Base-by-base conservation (phyloP, 176 grass and related monocot genomes). In the Musa acuminata region DNA sequence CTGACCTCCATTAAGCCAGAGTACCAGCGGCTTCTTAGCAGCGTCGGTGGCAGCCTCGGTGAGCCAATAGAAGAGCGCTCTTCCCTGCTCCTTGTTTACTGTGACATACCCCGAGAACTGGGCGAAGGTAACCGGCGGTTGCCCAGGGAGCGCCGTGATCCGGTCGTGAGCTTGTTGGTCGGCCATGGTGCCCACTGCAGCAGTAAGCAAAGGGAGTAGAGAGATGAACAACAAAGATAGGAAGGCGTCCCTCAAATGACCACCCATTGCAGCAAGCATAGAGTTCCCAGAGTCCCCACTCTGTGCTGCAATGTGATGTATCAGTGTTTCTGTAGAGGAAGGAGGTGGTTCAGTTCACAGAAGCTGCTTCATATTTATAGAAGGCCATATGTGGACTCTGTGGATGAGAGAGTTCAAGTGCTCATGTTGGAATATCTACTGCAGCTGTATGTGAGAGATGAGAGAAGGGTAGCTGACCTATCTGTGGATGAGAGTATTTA, bases 41-140 rank as follows among this genome's bases (percentile, higher is more conserved):
- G 88, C 68, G 73, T 71, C 81, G 49, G 27, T 75, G 74, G 53
- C 71, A 74, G 95, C 86, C 78, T 98, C 95, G 8, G 88, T 98
- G 20, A 98, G 90, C 95, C 95, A 98, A 83, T 98, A 98, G 90
- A 98, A 98, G 82, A 98, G 95, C 29, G 95, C 90, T 53, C 95
- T 89, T 0, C 90, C 95, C 23, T 60, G 76, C 72, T 43, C 69
- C 78, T 80, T 60, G 85, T 84, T 79, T 84, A 98, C 95, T 52
- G 86, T 85, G 9, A 98, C 90, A 64, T 98, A 98, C 27, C 95
- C 95, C 55, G 90, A 82, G 77, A 80, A 98, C 88, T 98, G 95
- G 19, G 68, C 69, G 85, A 98, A 98, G 4, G 78, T 3, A 80
- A 89, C 95, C 53, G 84, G 29, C 48, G 95, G 95, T 81, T 98